These are phyloP conservation scores for Skeletonema marinoi DNA, from an alignment of 108 stramenopile species.

Conservation along the genomic window DNA sequence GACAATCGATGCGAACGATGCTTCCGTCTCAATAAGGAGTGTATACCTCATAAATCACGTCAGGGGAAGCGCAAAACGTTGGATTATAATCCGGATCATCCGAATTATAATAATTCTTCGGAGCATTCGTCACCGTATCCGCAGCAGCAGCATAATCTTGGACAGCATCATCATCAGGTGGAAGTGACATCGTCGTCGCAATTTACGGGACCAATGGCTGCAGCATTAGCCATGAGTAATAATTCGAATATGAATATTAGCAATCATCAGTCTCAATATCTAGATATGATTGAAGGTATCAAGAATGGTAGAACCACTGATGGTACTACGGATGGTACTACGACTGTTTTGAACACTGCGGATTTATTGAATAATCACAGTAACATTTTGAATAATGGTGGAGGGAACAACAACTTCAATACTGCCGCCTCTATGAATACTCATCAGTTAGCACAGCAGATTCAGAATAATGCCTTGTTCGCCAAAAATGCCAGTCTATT, in stretches of 20 bases:
- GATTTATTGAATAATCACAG: background rate
- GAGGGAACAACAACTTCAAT: no score
- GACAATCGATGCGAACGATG: background rate
- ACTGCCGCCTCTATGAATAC: background rate
- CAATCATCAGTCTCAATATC: background rate
- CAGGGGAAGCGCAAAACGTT: background rate
- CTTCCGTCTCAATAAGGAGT: background rate
- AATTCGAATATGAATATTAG: background rate
- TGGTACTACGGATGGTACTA: background rate
- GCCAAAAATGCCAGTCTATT: background rate
- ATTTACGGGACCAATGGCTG: background rate
- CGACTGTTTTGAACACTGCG: background rate
- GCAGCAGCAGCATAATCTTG: background rate
- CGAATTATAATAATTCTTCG: no score
- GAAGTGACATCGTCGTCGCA: background rate
- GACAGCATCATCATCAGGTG: background rate
- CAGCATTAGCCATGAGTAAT: background rate
- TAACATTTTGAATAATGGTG: no score
- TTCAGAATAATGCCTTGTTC: background rate
- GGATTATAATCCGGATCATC: background rate
- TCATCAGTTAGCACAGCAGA: background rate
- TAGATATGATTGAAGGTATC: background rate
- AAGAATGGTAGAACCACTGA: no score
- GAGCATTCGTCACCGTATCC: background rate
- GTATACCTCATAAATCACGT: background rate